These are phyloP conservation scores for Aspergillus wentii DNA, from an alignment of 495 filamentous ascomycete species.

Conservation along the genomic window DNA sequence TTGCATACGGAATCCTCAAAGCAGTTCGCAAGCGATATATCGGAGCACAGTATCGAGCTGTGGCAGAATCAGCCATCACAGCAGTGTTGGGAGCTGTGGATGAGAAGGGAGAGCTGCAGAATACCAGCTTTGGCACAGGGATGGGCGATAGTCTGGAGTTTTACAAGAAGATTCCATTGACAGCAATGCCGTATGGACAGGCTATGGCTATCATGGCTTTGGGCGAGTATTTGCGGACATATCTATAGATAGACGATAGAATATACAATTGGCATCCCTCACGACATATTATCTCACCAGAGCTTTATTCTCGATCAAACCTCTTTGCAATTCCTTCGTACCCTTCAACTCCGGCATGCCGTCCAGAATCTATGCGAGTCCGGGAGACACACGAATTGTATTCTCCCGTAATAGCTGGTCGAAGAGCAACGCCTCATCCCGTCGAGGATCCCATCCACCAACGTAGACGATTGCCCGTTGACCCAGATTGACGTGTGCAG, in stretches of 20 bases:
- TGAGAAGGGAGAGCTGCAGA: conserved; percentile 56
- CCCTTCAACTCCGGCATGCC: conserved; percentile 13
- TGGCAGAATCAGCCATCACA: conserved; percentile 55
- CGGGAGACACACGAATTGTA: conserved; percentile 33
- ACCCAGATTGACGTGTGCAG: conserved; percentile 9
- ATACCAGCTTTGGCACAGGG: conserved; percentile 68
- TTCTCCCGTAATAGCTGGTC: conserved; percentile 32
- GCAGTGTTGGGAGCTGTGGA: conserved; percentile 58
- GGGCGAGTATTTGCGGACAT: conserved; percentile 59
- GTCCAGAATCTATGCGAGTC: conserved; percentile 40
- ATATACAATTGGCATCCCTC: too few species aligned
- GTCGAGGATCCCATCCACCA: conserved; percentile 31
- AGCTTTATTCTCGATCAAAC: too few species aligned
- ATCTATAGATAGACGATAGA: too few species aligned
- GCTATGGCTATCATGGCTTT: conserved; percentile 73
- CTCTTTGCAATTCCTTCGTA: conserved; percentile 7
- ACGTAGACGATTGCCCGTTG: conserved; percentile 28
- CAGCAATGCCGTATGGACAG: conserved; percentile 74
- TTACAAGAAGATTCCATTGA: conserved; percentile 64
- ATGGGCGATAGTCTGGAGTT: conserved; percentile 65
- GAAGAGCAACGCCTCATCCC: conserved; percentile 39
- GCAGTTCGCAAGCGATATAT: conserved; percentile 63
- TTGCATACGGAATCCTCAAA: conserved; percentile 71
- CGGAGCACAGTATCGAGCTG: conserved; percentile 35
- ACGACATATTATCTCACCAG: too few species aligned